A percentile compares a stretch with the other conserved stretches of the same genome.
These are phyloP conservation scores for Rhinocladiella similis DNA, from an alignment of 2,329 filamentous ascomycete genomes.

Conservation along the genomic window DNA sequence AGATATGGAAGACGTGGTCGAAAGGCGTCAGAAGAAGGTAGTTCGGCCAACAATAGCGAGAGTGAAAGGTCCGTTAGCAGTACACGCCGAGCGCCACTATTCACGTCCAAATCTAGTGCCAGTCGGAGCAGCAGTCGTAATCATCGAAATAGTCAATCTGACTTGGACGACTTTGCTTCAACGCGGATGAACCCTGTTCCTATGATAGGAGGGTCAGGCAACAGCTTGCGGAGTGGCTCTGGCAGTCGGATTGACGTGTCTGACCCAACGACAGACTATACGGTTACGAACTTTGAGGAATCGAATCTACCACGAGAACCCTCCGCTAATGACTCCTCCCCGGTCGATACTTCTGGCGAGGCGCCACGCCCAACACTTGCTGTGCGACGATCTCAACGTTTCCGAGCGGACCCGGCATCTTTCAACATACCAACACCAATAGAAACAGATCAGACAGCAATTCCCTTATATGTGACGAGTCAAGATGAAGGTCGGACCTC, in stretches of 20 bases:
- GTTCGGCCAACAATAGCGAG: conserved; percentile 34
- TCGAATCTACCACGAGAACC: conserved; percentile 27
- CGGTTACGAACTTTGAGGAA: conserved; percentile 30
- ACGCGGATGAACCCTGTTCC: conserved; percentile 51
- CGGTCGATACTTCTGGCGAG: conserved; percentile 34
- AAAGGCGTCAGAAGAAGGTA: conserved; percentile 42
- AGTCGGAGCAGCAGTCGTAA: conserved; percentile 39
- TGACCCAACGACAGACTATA: conserved; percentile 35
- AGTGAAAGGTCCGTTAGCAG: conserved; percentile 42
- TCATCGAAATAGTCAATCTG: conserved; percentile 36
- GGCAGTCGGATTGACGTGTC: conserved; percentile 44
- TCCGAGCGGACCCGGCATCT: conserved; percentile 17
- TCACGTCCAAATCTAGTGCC: conserved; percentile 41
- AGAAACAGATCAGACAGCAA: conserved; percentile 19
- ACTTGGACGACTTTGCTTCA: conserved; percentile 50
- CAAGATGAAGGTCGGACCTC: conserved; percentile 26
- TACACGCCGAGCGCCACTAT: conserved; percentile 37
- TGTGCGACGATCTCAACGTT: conserved; percentile 27
- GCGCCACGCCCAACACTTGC: conserved; percentile 19
- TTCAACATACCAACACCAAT: conserved; percentile 28
- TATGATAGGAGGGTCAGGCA: conserved; percentile 44
- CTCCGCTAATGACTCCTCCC: conserved; percentile 28
- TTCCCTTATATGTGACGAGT: conserved; percentile 22
- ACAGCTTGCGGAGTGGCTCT: conserved; percentile 36
- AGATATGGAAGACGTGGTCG: conserved; percentile 48